Base-by-base conservation (phyloP, 1,284 basidiomycete species). In the Sanguinoderma infundibulare region DNA sequence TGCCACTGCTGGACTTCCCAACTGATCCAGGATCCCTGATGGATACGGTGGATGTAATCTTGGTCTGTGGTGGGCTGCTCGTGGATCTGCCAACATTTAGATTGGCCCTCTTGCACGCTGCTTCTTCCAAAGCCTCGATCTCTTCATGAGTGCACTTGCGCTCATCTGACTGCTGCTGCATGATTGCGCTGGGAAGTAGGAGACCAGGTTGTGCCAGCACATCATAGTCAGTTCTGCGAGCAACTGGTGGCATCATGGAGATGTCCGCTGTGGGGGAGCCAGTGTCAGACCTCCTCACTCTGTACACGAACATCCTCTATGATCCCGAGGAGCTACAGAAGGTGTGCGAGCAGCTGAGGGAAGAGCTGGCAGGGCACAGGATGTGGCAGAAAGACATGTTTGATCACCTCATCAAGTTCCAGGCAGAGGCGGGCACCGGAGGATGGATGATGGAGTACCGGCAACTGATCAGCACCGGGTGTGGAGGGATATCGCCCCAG, bases 371-470 rank as follows among this genome's bases (percentile, higher is more conserved):
- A 47, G 83, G 85, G 66, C 83, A 86, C 72, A 81, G 87, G 59
- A 87, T 85, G 73, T 84, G 88, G 68, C 83, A 92, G 70, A 86
- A 84, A 69, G 83, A 81, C 26, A 79, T 87, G 63, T 94, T 96
- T 68, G 87, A 89, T 49, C 84, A 87, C 64, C 78, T 93, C 65
- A 92, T 92, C 32, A 85, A 83, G 56, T 90, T 91, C 72, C 93
- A 95, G 73, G 90, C 93, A 20, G 94, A 95, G 76, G 89, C 92
- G 14, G 95, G 95, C 6, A 97, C 95, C 1, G 88, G 90, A 32
- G 93, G 92, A 24, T 84, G 89, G 63, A 95, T 98, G 86, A 83
- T 86, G 1, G 91, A 96, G 67, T 98, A 98, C 74, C 82, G 95
- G 66, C 82, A 89, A 63, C 76, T 98, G 57, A 94, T 98, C 69